Evolutionary conservation across 2,329 filamentous ascomycete genomes (phyloP), one percentile per base, ranked within the genome.

Genomic region (Macroventuria anomochaeta): DNA sequence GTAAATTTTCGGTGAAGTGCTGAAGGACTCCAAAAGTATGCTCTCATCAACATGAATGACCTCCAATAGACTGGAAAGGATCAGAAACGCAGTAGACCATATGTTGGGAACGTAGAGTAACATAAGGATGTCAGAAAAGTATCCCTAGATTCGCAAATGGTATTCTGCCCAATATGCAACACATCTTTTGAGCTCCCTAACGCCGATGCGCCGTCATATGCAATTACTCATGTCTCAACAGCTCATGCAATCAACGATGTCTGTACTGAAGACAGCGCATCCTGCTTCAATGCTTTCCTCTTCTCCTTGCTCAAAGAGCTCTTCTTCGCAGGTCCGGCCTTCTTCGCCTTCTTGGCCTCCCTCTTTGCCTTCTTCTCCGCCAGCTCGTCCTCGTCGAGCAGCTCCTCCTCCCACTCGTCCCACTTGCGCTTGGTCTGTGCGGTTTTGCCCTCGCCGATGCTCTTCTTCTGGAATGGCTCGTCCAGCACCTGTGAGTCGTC

Each of bases 401-500:
- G 46, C 60, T 74, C 71, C 26, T 73, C 66, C 40, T 73, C 72
- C 72, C 71, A 74, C 48, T 71, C 69, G 21, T 74, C 70, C 69
- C 68, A 74, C 58, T 73, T 74, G 54, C 71, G 67, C 67, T 73
- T 72, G 54, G 64, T 68, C 54, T 74, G 65, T n/a, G 61, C 64
- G 23, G 60, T 63, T 52, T 67, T 62, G 46, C 60, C 64, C 32
- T 57, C 54, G n/a, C 44, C 58, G 5, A 61, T 60, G 57, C 63
- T 70, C 55, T 68, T 62, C n/a, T 61, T 56, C 10, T 67, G 66
- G 46, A 68, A 74, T 26, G 75, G 77, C 59, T 83, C 79, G 5
- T 80, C 77, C 36, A 95, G 79, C 6, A 96, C 85, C 69, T 91
- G 87, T 57, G 86, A 83, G 55, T 88, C 85, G 61, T 95, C 90